Evolutionary conservation across 208 protist species (phyloP).

Genomic region (Crithidia bombi): DNA sequence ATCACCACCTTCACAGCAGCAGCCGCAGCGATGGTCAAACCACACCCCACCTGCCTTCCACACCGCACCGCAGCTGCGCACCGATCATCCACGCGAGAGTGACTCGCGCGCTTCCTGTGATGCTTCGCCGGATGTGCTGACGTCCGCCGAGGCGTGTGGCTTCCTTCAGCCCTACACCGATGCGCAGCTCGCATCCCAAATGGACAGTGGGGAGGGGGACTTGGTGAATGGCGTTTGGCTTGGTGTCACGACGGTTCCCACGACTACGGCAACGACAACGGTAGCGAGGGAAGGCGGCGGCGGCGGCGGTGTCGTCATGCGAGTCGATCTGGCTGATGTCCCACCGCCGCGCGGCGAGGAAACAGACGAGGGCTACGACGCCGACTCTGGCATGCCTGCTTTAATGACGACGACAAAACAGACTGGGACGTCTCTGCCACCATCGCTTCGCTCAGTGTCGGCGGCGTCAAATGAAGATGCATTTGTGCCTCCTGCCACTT

Average conservation of each 20-base stretch:
- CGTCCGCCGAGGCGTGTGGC: conserved; percentile 8
- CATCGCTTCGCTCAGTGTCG: conserved; percentile 4
- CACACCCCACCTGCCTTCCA: background rate
- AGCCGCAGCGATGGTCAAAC: background rate
- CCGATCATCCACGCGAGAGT: background rate
- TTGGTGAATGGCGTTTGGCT: background rate
- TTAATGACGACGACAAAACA: background rate
- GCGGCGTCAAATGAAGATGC: conserved; percentile 4
- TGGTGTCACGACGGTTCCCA: background rate
- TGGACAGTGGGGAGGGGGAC: background rate
- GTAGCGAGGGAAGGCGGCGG: too few species aligned
- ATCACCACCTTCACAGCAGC: background rate
- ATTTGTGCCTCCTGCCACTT: background rate
- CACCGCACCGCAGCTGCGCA: conserved; percentile 5
- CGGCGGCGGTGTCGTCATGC: background rate
- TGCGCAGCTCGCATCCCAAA: conserved; percentile 10
- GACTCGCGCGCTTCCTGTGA: conserved; percentile 4
- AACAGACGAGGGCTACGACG: conserved; percentile 14
- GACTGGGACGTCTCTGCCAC: background rate
- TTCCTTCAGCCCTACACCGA: conserved; percentile 23
- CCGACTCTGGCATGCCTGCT: conserved; percentile 9
- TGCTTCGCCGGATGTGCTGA: background rate
- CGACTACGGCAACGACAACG: background rate
- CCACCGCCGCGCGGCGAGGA: background rate
- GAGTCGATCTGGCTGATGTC: background rate